A percentile compares a stretch with the other conserved stretches of the same genome.
phyloP scores from a whole-genome alignment of 495 filamentous ascomycete species.

The Penicillium dipodomyicola region DNA sequence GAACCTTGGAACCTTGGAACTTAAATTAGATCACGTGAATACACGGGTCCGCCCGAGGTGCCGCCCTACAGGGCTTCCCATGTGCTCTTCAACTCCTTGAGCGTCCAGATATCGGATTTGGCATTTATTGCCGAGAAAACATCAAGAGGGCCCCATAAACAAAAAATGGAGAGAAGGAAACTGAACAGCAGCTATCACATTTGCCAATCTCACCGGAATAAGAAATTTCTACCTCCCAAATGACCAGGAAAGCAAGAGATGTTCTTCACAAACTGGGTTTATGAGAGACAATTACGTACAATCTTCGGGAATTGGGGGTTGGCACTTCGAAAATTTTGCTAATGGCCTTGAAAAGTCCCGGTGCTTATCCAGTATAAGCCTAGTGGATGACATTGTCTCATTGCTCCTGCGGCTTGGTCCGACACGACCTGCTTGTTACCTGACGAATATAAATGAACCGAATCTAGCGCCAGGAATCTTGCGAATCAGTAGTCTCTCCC shows the following conservation, averaged over 20 bases:
- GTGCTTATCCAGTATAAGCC: constrained; percentile 8
- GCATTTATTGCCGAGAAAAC: not conserved
- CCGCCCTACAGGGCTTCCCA: not conserved
- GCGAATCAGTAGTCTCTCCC: constrained; percentile 1
- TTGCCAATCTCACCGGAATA: not conserved
- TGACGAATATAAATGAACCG: not conserved
- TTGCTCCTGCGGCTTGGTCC: constrained; percentile 2
- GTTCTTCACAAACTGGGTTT: not conserved
- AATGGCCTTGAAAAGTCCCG: not conserved
- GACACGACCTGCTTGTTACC: not conserved
- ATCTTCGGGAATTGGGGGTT: not conserved
- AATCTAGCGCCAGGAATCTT: not conserved
- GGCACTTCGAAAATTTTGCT: not conserved
- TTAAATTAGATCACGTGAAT: not conserved
- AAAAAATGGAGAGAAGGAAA: no score
- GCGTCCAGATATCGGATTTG: not conserved
- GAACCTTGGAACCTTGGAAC: no score
- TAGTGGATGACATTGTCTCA: not conserved
- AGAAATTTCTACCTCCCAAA: not conserved
- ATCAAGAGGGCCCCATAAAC: not conserved
- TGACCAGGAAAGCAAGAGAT: not conserved
- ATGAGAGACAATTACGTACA: constrained; percentile 1
- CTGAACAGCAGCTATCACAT: not conserved
- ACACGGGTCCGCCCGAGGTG: not conserved
- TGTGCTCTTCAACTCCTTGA: not conserved